phyloP scores from a whole-genome alignment of 768 basidiomycete genomes.

The Rhizopogon vulgaris region DNA sequence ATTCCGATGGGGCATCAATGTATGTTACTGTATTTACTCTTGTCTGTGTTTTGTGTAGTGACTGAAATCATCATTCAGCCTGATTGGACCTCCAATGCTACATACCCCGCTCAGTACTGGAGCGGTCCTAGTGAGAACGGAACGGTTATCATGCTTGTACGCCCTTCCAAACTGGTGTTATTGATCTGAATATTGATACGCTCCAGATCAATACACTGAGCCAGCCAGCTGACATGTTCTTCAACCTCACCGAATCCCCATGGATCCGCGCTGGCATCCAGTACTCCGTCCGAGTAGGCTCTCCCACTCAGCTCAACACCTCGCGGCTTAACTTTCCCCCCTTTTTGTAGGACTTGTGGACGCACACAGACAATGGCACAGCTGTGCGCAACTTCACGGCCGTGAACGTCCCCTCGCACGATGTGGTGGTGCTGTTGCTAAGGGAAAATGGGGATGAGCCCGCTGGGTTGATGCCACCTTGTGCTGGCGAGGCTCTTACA shows the following conservation, averaged over 20 bases:
- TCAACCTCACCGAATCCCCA: conserved; percentile 61
- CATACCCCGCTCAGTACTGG: conserved; percentile 62
- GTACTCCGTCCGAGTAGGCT: conserved; percentile 52
- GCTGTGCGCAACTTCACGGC: conserved; percentile 50
- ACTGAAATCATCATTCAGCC: conserved; percentile 17
- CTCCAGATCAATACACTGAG: conserved; percentile 51
- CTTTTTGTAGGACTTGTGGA: conserved; percentile 55
- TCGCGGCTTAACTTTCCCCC: background rate
- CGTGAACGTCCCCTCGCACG: conserved; percentile 49
- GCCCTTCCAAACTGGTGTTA: conserved; percentile 6
- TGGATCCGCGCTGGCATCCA: conserved; percentile 63
- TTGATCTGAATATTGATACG: background rate
- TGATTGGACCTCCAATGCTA: conserved; percentile 30
- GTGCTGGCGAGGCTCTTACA: conserved; percentile 35
- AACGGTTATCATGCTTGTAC: conserved; percentile 60
- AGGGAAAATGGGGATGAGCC: conserved; percentile 67
- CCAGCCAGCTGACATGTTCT: conserved; percentile 48
- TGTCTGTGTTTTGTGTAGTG: background rate
- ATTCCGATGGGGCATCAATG: conserved; percentile 63
- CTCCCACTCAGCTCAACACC: background rate
- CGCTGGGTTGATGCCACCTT: conserved; percentile 47
- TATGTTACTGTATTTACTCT: conserved; percentile 21
- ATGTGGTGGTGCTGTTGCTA: conserved; percentile 58
- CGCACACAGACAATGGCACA: conserved; percentile 63
- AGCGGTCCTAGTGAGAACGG: conserved; percentile 59